These are phyloP conservation scores for Hemisphaericaspora subhashii DNA, from an alignment of 1,139 yeast species.

Conservation along the genomic window DNA sequence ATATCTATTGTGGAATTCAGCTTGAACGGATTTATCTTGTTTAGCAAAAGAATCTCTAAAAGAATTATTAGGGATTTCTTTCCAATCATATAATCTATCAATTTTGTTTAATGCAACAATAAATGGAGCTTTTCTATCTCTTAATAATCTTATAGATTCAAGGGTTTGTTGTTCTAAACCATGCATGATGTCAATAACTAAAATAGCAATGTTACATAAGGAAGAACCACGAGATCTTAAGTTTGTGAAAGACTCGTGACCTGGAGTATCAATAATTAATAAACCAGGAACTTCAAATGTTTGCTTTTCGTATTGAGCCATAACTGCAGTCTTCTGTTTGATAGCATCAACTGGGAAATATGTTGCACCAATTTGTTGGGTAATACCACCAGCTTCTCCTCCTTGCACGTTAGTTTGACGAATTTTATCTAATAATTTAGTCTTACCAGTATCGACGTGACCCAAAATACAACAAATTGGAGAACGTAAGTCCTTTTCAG, in stretches of 20 bases:
- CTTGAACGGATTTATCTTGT: conserved; percentile 82
- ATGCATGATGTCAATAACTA: conserved; percentile 98
- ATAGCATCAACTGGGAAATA: conserved; percentile 97
- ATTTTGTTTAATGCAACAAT: conserved; percentile 95
- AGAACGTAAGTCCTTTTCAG: conserved; percentile 73
- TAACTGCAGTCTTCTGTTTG: conserved; percentile 84
- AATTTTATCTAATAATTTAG: conserved; percentile 90
- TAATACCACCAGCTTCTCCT: conserved; percentile 99
- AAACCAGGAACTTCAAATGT: conserved; percentile 95
- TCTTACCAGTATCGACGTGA: conserved; percentile 99
- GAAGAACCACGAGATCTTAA: conserved; percentile 99
- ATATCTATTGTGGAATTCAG: conserved; percentile 87
- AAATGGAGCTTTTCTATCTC: conserved; percentile 97
- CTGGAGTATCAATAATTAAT: conserved; percentile 96
- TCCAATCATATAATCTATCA: conserved; percentile 97
- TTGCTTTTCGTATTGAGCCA: conserved; percentile 83
- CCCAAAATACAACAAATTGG: conserved; percentile 99
- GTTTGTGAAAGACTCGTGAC: conserved; percentile 98
- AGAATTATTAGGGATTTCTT: conserved; percentile 82
- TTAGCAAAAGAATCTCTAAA: conserved; percentile 90
- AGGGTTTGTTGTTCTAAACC: conserved; percentile 97
- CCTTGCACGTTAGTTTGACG: conserved; percentile 99
- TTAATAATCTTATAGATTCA: conserved; percentile 85
- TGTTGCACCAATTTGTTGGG: conserved; percentile 99
- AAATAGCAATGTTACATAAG: conserved; percentile 96